Evolutionary conservation across 129 eudicot genomes (phyloP), one percentile per base, ranked within the genome.

Genomic region (Escallonia herrerae): DNA sequence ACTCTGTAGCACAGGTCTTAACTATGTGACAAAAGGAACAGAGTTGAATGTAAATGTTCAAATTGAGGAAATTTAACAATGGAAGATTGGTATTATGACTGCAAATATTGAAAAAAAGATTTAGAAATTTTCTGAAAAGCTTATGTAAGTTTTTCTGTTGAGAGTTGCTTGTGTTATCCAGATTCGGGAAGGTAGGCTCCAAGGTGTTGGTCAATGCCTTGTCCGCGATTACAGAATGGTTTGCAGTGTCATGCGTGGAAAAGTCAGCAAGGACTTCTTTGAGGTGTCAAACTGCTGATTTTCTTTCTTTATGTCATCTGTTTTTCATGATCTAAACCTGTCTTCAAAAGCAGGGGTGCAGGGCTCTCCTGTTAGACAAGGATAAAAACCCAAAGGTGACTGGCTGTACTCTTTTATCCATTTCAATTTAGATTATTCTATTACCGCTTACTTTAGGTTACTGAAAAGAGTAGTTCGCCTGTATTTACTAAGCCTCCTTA

Each of bases 141-240:
- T 56, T 63, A 37, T 62, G 50, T 11, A 43, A 43, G 56, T 22
- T 22, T 22, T 0, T 22, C 33, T 22, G 33, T 22, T 22, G 33
- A 22, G 33, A 22, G 33, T 22, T 22, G 55, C 53, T 10, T 70
- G 39, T 56, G 61, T 14, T 55, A 43, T 66, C 64, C 83, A 91
- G 96, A 79, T 93, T 56, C 83, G 99, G 78, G 93, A 86, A 83
- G 99, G 99, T 48, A 87, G 99, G 76, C 96, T 88, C 63, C 84
- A 88, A 70, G 99, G 99, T 70, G 87, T 93, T 60, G 96, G 95
- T 63, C 76, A 80, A 65, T 93, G 99, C 75, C 95, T 93, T 64
- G 78, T 80, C 14, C 89, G 96, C 43, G 99, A 93, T 74, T 93
- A 86, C 62, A 75, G 96, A 59, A 86, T 88, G 96, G 93, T 88